Evolutionary conservation across 2,329 filamentous ascomycete genomes (phyloP), one percentile per base, ranked within the genome.

Genomic region (Aspergillus puulaauensis): DNA sequence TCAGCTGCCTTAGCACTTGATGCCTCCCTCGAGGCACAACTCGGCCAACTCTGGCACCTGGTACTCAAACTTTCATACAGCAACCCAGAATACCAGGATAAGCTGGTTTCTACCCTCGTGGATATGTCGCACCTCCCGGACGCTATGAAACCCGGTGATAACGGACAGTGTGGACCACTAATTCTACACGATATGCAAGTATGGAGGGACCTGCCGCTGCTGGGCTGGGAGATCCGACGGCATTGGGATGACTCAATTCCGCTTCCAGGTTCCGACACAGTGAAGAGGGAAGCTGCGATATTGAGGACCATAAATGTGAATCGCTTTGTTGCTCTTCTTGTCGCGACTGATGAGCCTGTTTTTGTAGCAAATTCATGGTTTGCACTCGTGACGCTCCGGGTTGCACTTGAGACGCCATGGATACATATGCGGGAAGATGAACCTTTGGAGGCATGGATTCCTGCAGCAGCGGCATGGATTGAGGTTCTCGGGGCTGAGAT

Each of bases 191-290:
- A 52, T 14, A 61, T 51, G 56, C 33, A 35, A n/a, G 44, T 63
- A 2, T 63, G 61, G 61, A 54, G 44, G 19, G 57, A 61, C 23
- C 24, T 63, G 2, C 61, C 57, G 0, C 51, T 54, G 40, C 52
- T 63, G 17, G 57, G 59, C 19, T 62, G 57, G 59, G 23, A 45
- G 52, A 11, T 39, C 60, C 51, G 44, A 54, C 7, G 48, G 56
- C 14, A 58, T 6, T 63, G 60, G 61, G 56, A 63, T 45, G 19
- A 19, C 33, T 56, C 6, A 0, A 24, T 23, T 3, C 21, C 59
- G 14, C 57, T 48, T 6, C 7, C 31, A 3, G 19, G 24, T 27
- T 14, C 2, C 4, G 45, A 4, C n/a, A 4, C 39, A 6, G 54
- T 43, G 11, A 31, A 27, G 15, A 41, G 41, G 14, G 31, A 35